Conservation (phyloP, 306 rosid genomes). For the Rosa lucieae region DNA sequence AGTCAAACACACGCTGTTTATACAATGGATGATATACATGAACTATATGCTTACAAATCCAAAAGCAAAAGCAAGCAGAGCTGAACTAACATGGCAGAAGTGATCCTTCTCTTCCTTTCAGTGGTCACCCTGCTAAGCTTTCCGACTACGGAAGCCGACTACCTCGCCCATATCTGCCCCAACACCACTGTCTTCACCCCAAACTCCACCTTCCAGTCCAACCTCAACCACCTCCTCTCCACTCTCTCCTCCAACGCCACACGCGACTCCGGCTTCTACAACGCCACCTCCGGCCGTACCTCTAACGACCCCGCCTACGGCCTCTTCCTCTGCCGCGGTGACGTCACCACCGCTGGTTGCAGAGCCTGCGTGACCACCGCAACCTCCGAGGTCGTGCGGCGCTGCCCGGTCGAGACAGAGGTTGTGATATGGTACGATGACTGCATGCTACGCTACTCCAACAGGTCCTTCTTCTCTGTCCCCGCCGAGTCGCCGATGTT, state of each 20-base stretch:
- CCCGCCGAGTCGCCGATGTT: background rate
- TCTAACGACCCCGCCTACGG: background rate
- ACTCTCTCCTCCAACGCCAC: background rate
- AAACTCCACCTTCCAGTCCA: constrained; percentile 10
- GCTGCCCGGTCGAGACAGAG: constrained; percentile 40
- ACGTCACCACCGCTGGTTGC: constrained; percentile 14
- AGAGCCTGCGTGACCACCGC: constrained; percentile 40
- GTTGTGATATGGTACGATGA: constrained; percentile 47
- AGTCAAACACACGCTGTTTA: too few relatives aligned
- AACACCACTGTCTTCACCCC: constrained; percentile 5
- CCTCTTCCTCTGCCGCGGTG: constrained; percentile 20
- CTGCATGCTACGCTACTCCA: constrained; percentile 50
- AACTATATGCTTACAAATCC: too few relatives aligned
- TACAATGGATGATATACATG: too few relatives aligned
- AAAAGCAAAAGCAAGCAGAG: too few relatives aligned
- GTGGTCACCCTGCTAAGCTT: background rate
- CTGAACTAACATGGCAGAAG: background rate
- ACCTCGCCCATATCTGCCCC: background rate
- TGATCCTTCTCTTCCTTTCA: background rate
- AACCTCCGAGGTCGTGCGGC: background rate
- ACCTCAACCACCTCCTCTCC: constrained; percentile 12
- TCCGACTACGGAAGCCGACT: background rate
- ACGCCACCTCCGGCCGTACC: background rate
- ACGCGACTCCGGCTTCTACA: constrained; percentile 5
- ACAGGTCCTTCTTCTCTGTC: constrained; percentile 21